Evolutionary conservation across 306 rosid genomes (phyloP), one percentile per base, ranked within the genome.

Genomic region (Lathyrus tuberosus): DNA sequence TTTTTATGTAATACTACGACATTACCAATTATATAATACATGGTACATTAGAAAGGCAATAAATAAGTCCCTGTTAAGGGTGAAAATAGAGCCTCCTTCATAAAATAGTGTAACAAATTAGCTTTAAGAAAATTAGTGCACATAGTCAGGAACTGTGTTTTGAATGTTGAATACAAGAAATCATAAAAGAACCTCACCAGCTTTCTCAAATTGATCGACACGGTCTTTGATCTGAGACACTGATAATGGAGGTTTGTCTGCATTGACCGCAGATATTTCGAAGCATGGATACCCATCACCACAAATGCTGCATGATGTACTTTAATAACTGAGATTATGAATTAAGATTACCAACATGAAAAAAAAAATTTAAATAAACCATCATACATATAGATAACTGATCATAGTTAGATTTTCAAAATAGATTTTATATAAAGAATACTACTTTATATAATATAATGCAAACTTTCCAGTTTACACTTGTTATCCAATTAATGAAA

Each of bases 241-340:
- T 0, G 83, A 82, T 48, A 93, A 82, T 58, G 96, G 97, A 76
- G 98, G 96, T 77, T 93, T 93, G 84, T 93, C 98, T 51, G 98
- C 91, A 80, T 90, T 93, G 75, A 93, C 83, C 42, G 96, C 98
- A 59, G 98, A 86, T 79, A 93, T 60, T 88, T 93, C 97, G 71
- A 90, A 93, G 83, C 98, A 90, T 18, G 96, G 97, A 81, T 84
- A 87, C 17, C 81, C 83, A 15, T 75, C 81, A 53, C 91, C 96
- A 76, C 90, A 86, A 52, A 88, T 82, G 79, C 98, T 93, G 94
- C 87, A 83, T 22, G 46, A 77, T 40, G 59, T 67, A 6, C 30
- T 72, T 71, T 24, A 71, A 76, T 62, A 54, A 61, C 73, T 76
- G 65, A 58, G 69, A 51, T 62, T 16, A 13, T 72, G 66, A 66